phyloP scores from a whole-genome alignment of 192 early-diverging fungal genomes.

The Coemansia javaensis region DNA sequence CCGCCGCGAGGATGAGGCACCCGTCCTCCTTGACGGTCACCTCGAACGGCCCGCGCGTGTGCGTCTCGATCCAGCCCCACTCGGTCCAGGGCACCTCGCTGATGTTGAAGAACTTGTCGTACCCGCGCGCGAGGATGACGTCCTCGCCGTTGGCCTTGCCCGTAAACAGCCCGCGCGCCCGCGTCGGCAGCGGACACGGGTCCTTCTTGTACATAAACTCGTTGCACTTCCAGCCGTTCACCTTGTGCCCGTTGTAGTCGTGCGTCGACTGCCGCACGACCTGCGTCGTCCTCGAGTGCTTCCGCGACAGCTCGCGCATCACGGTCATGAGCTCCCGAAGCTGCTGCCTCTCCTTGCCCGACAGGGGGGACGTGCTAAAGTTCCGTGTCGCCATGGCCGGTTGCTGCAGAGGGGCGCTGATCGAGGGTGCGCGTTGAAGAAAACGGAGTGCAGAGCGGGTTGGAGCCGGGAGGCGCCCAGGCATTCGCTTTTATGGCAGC shows the following conservation, averaged over 20 bases:
- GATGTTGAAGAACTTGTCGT: slow-evolving; percentile 97
- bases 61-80: slow-evolving; percentile 53
- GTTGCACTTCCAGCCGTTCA: slow-evolving; percentile 61
- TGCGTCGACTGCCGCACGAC: slow-evolving; percentile 27
- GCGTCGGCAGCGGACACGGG: slow-evolving; percentile 59
- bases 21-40: slow-evolving; percentile 95
- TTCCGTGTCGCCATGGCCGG: not conserved
- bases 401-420: no score
- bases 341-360: slow-evolving; percentile 18
- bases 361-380: slow-evolving; percentile 11
- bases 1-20: slow-evolving; percentile 84
- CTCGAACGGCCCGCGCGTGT: slow-evolving; percentile 84
- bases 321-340: slow-evolving; percentile 23
- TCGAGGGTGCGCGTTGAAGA: no score
- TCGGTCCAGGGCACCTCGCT: slow-evolving; percentile 59
- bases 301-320: slow-evolving; percentile 16
- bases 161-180: slow-evolving; percentile 82
- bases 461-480: not conserved
- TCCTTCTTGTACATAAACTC: slow-evolving; percentile 68
- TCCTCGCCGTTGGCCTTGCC: slow-evolving; percentile 10
- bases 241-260: slow-evolving; percentile 17
- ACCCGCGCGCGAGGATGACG: slow-evolving; percentile 77
- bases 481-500: not conserved
- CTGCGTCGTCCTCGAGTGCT: slow-evolving; percentile 22
- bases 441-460: no score